Evolutionary conservation across 352 stramenopile species (phyloP).

Genomic region (Paralagenidium karlingii): DNA sequence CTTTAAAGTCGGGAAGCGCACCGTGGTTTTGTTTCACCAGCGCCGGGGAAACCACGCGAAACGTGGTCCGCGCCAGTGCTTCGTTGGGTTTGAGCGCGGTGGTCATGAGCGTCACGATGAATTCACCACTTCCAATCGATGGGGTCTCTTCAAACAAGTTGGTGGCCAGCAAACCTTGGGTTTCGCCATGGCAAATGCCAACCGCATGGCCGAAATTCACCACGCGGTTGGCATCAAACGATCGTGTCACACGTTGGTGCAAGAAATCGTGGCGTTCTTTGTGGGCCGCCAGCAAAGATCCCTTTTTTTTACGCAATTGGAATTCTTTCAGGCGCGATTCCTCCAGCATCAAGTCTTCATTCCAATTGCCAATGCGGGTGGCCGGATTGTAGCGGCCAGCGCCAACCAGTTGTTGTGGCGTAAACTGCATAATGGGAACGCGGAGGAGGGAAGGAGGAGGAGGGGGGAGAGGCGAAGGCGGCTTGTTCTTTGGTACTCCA

Average conservation of each 20-base stretch:
- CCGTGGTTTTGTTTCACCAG: slow-evolving; percentile 22
- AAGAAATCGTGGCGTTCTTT: slow-evolving; percentile 69
- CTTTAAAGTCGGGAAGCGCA: neutral
- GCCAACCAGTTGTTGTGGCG: slow-evolving; percentile 80
- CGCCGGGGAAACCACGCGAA: slow-evolving; percentile 43
- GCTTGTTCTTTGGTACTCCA: no score
- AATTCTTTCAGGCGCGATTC: slow-evolving; percentile 80
- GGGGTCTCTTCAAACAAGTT: slow-evolving; percentile 80
- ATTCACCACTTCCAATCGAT: slow-evolving; percentile 67
- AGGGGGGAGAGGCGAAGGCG: no score
- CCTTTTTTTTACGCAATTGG: slow-evolving; percentile 62
- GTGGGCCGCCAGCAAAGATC: slow-evolving; percentile 64
- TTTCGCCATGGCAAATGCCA: slow-evolving; percentile 33
- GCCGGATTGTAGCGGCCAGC: slow-evolving; percentile 62
- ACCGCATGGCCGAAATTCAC: slow-evolving; percentile 51
- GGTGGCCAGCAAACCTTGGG: slow-evolving; percentile 32
- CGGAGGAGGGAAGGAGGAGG: no score
- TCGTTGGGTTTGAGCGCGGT: slow-evolving; percentile 8
- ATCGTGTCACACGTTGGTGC: slow-evolving; percentile 45
- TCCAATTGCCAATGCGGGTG: slow-evolving; percentile 84
- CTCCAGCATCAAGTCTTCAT: slow-evolving; percentile 83
- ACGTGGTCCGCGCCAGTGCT: slow-evolving; percentile 40
- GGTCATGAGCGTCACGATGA: slow-evolving; percentile 33
- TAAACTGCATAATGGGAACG: slow-evolving; percentile 92
- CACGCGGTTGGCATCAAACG: slow-evolving; percentile 17